Evolutionary conservation across 805 yeast species (phyloP).

Genomic region (Starmerella riodocensis): DNA sequence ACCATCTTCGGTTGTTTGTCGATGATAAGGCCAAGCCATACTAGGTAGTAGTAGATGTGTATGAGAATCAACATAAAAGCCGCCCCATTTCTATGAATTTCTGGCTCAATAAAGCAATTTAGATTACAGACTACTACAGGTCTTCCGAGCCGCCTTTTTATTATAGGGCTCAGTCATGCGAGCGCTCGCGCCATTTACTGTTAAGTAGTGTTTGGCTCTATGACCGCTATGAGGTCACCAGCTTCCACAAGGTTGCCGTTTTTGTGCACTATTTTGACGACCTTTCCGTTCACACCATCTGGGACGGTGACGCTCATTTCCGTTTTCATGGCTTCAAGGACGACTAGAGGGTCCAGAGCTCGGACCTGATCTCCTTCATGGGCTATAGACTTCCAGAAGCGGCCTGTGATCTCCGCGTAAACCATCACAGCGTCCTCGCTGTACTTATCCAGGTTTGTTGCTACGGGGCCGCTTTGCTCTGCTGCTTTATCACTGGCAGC

Average conservation of each 20-base stretch:
- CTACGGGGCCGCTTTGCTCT: slow-evolving; percentile 17
- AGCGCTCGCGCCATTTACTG: neutral
- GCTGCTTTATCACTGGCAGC: slow-evolving; percentile 32
- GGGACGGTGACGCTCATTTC: slow-evolving; percentile 83
- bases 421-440: slow-evolving; percentile 72
- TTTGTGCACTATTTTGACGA: slow-evolving; percentile 38
- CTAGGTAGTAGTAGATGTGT: no score
- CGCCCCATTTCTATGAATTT: no score
- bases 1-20: no score
- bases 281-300: slow-evolving; percentile 22
- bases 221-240: slow-evolving; percentile 85
- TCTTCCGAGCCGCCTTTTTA: no score
- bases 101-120: no score
- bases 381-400: slow-evolving; percentile 85
- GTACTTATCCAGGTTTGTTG: slow-evolving; percentile 39
- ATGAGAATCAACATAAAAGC: no score
- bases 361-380: slow-evolving; percentile 61
- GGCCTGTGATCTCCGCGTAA: slow-evolving; percentile 90
- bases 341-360: slow-evolving; percentile 66
- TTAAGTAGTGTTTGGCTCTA: slow-evolving; percentile 31
- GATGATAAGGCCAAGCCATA: no score
- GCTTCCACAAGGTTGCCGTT: slow-evolving; percentile 96
- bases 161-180: no score
- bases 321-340: slow-evolving; percentile 97
- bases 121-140: no score